A percentile compares a stretch with the other conserved stretches of the same genome.
Conservation (phyloP, 139 green algal genomes). For the Micractinium sp. region DNA sequence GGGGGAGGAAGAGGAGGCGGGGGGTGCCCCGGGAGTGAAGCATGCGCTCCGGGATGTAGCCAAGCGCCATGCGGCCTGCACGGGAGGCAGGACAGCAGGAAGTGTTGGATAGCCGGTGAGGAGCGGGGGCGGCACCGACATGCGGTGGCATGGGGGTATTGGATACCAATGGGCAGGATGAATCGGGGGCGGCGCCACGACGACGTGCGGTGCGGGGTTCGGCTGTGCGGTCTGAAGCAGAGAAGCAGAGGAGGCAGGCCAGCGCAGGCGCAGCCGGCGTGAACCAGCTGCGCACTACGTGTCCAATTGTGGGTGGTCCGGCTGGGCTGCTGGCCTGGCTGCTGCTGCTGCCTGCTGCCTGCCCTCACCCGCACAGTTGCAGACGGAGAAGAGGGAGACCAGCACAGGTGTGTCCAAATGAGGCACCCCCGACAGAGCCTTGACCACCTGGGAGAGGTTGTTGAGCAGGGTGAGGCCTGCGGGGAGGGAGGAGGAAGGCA, state of each 20-base stretch:
- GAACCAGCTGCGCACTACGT: too few species aligned
- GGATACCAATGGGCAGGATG: too few species aligned
- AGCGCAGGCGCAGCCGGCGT: too few species aligned
- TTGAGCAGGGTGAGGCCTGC: slow-evolving; percentile 79
- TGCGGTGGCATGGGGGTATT: too few species aligned
- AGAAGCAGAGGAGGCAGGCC: too few species aligned
- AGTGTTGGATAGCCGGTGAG: neutral
- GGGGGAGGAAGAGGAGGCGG: slow-evolving; percentile 57
- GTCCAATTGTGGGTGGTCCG: neutral
- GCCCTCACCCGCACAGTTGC: slow-evolving; percentile 62
- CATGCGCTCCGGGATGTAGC: slow-evolving; percentile 59
- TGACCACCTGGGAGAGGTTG: slow-evolving; percentile 78
- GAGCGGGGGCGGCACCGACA: too few species aligned
- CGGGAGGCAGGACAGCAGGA: neutral
- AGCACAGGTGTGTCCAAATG: slow-evolving; percentile 63
- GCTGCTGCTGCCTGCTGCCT: neutral
- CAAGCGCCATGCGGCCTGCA: slow-evolving; percentile 64
- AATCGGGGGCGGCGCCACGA: too few species aligned
- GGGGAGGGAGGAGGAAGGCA: too few species aligned
- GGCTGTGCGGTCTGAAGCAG: too few species aligned
- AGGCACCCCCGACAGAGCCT: slow-evolving; percentile 50
- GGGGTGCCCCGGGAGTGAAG: slow-evolving; percentile 57
- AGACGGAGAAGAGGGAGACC: slow-evolving; percentile 81
- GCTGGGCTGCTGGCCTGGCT: neutral
- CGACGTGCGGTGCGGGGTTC: too few species aligned